phyloP scores from a whole-genome alignment of 371 early-diverging fungal species.

The Batkoa obscura region DNA sequence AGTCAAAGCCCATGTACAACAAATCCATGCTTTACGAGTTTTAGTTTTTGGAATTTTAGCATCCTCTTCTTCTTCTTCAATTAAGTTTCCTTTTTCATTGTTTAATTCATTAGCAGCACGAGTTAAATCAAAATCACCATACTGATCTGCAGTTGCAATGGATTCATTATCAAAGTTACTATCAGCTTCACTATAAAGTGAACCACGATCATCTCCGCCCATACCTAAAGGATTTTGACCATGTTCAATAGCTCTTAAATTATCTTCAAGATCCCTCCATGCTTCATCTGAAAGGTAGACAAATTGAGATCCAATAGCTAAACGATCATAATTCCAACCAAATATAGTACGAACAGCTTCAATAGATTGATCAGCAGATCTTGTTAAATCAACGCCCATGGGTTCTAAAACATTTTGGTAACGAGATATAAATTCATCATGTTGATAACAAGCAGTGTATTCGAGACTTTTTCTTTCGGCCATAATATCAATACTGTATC shows the following conservation, averaged over 20 bases:
- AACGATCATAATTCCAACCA: conserved; percentile 21
- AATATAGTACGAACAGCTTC: conserved; percentile 20
- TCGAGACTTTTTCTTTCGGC: conserved; percentile 29
- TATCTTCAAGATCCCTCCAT: conserved; percentile 63
- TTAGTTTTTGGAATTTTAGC: conserved; percentile 26
- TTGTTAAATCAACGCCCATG: conserved; percentile 18
- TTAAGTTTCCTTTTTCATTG: conserved; percentile 15
- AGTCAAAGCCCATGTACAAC: conserved; percentile 59
- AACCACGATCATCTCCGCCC: conserved; percentile 13
- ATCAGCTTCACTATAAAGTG: not conserved
- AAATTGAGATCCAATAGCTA: conserved; percentile 28
- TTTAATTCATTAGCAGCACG: conserved; percentile 10
- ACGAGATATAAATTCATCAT: conserved; percentile 39
- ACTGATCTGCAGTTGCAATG: not conserved
- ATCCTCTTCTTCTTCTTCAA: conserved; percentile 20
- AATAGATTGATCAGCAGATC: conserved; percentile 17
- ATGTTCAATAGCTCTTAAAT: conserved; percentile 48
- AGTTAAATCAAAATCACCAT: not conserved
- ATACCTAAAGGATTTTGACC: conserved; percentile 31
- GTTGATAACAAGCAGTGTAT: conserved; percentile 37
- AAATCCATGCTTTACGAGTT: conserved; percentile 55
- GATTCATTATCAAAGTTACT: not conserved
- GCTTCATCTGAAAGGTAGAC: conserved; percentile 47
- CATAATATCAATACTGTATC: conserved; percentile 38
- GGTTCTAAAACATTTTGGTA: conserved; percentile 19